Evolutionary conservation across 2,329 filamentous ascomycete genomes (phyloP).

Genomic region (Aulographum hederae): DNA sequence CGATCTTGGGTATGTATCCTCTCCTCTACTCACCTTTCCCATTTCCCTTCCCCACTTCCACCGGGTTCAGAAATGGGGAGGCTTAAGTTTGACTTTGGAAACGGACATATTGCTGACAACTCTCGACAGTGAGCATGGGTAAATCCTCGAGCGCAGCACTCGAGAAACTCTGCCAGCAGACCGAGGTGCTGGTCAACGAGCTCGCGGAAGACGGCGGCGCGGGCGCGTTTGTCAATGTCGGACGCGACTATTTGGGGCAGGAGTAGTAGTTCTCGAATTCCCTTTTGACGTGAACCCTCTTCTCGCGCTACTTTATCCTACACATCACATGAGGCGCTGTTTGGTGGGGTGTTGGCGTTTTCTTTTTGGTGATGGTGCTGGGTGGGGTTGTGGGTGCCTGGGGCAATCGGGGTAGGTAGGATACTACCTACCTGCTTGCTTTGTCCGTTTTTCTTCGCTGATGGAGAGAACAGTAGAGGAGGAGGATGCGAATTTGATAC

Average conservation of each 20-base stretch:
- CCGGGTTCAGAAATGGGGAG: neutral
- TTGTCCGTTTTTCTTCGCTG: no score
- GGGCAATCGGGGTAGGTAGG: no score
- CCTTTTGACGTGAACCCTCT: no score
- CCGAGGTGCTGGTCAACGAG: slow-evolving; percentile 68
- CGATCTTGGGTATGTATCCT: slow-evolving; percentile 51
- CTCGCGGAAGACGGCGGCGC: slow-evolving; percentile 62
- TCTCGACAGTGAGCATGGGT: slow-evolving; percentile 58
- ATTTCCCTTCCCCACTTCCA: neutral
- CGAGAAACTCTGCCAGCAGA: slow-evolving; percentile 74
- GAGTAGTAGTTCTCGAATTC: no score
- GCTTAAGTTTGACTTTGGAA: slow-evolving; percentile 11
- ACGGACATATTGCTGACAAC: neutral
- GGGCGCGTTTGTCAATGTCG: slow-evolving; percentile 64
- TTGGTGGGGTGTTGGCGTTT: no score
- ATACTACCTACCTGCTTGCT: no score
- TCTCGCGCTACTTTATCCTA: no score
- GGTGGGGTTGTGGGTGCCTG: no score
- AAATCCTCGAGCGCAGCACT: slow-evolving; percentile 76
- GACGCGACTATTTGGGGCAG: slow-evolving; percentile 23
- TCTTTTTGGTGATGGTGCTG: no score
- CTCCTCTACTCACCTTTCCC: slow-evolving; percentile 2
- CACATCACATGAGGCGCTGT: no score
- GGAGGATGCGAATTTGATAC: no score
- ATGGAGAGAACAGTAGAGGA: no score